These are phyloP conservation scores for Lolium multiflorum DNA, from an alignment of 176 grass and related monocot species.

Conservation along the genomic window DNA sequence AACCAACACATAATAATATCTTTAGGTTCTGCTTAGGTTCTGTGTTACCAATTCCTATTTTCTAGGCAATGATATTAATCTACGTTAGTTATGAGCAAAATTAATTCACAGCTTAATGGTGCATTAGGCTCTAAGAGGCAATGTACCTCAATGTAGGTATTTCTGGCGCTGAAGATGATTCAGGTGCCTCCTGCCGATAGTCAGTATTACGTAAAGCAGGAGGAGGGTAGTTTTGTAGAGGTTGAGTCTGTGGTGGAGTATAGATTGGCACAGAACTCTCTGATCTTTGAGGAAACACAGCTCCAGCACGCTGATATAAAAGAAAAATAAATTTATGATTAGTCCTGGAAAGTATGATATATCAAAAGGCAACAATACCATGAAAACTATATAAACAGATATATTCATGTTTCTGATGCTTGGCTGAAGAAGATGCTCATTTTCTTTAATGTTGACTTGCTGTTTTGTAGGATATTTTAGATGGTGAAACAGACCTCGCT, in stretches of 20 bases:
- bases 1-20: slow-evolving; percentile 6
- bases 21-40: not conserved
- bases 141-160: slow-evolving; percentile 73
- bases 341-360: not conserved
- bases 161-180: slow-evolving; percentile 64
- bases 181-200: slow-evolving; percentile 63
- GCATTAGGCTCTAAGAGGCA: slow-evolving; percentile 19
- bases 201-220: slow-evolving; percentile 62
- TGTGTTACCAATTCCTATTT: not conserved
- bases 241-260: slow-evolving; percentile 90
- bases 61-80: slow-evolving; percentile 26
- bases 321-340: slow-evolving; percentile 27
- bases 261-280: slow-evolving; percentile 84
- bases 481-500: not conserved
- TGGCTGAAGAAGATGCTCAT: slow-evolving; percentile 3
- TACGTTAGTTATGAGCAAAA: slow-evolving; percentile 4
- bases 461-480: slow-evolving; percentile 10
- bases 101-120: slow-evolving; percentile 17
- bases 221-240: slow-evolving; percentile 78
- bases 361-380: not conserved
- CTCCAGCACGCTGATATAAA: slow-evolving; percentile 77
- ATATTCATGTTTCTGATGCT: not conserved
- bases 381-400: slow-evolving; percentile 5
- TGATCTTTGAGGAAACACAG: slow-evolving; percentile 82
- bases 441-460: slow-evolving; percentile 1